Conservation (phyloP, 306 rosid genomes). For the Castanopsis chinensis region DNA sequence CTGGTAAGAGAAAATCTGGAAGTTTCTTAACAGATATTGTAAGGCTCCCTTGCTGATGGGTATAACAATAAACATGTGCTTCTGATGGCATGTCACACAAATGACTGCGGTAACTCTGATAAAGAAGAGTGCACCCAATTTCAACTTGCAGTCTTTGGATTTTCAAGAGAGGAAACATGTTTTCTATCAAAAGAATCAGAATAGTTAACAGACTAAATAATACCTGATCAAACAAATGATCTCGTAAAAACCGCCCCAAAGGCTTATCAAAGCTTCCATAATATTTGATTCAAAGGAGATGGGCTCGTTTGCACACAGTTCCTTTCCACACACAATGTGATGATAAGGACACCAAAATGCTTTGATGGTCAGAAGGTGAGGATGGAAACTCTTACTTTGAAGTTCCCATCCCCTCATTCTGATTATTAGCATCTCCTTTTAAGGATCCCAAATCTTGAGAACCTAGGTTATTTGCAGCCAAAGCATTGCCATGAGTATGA, state of each 20-base stretch:
- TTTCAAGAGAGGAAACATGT: conserved; percentile 6
- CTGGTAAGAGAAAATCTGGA: conserved; percentile 51
- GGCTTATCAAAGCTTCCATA: conserved; percentile 85
- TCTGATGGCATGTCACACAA: conserved; percentile 77
- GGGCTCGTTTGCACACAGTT: conserved; percentile 75
- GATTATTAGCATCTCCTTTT: conserved; percentile 28
- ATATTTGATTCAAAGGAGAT: conserved; percentile 76
- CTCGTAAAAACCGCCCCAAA: conserved; percentile 78
- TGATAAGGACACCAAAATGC: conserved; percentile 80
- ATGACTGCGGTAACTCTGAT: conserved; percentile 61
- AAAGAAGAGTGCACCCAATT: conserved; percentile 23
- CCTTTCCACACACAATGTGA: conserved; percentile 84
- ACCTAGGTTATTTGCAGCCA: conserved; percentile 37
- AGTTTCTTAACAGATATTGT: conserved; percentile 75
- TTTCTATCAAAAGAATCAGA: background rate
- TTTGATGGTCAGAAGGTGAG: conserved; percentile 78
- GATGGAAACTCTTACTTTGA: conserved; percentile 68
- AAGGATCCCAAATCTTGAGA: conserved; percentile 29
- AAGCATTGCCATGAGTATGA: conserved; percentile 18
- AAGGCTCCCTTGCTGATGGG: conserved; percentile 86
- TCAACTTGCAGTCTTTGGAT: background rate
- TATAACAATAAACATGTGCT: conserved; percentile 85
- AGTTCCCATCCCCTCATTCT: conserved; percentile 32
- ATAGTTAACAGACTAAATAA: conserved; percentile 14
- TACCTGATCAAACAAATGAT: conserved; percentile 82